These are phyloP conservation scores for Monosporozyma unispora DNA, from an alignment of 805 yeast genomes.

Conservation along the genomic window DNA sequence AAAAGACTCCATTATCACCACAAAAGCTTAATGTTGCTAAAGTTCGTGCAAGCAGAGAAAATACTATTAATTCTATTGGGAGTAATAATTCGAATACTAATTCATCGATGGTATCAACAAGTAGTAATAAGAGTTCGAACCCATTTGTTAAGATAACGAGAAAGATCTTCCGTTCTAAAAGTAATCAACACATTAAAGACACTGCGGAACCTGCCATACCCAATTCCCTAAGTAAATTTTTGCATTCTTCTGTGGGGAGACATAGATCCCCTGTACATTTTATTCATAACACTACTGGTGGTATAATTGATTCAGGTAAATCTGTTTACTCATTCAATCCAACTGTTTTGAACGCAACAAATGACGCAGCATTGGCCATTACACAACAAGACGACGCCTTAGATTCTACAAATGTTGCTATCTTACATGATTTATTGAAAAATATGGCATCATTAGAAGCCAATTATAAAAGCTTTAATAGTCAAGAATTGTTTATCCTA, in stretches of 20 bases:
- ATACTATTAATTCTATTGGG: not conserved
- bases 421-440: conserved; percentile 27
- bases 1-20: not conserved
- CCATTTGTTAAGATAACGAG: conserved; percentile 17
- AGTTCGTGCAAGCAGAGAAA: not conserved
- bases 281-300: conserved; percentile 19
- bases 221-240: conserved; percentile 24
- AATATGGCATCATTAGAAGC: conserved; percentile 26
- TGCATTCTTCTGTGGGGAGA: conserved; percentile 26
- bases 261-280: conserved; percentile 27
- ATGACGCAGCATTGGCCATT: conserved; percentile 12
- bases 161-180: conserved; percentile 22
- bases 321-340: conserved; percentile 24
- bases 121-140: conserved; percentile 2
- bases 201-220: conserved; percentile 19
- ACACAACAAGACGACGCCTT: conserved; percentile 13
- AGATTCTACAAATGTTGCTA: conserved; percentile 12
- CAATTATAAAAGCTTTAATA: conserved; percentile 23
- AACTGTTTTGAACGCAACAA: conserved; percentile 6
- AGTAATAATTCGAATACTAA: not conserved
- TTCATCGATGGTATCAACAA: not conserved
- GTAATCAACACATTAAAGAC: conserved; percentile 15
- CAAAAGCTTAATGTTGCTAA: not conserved
- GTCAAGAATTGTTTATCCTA: conserved; percentile 24
- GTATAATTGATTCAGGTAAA: conserved; percentile 21